phyloP scores from a whole-genome alignment of 129 eudicot genomes.

The Helianthus tuberosus region DNA sequence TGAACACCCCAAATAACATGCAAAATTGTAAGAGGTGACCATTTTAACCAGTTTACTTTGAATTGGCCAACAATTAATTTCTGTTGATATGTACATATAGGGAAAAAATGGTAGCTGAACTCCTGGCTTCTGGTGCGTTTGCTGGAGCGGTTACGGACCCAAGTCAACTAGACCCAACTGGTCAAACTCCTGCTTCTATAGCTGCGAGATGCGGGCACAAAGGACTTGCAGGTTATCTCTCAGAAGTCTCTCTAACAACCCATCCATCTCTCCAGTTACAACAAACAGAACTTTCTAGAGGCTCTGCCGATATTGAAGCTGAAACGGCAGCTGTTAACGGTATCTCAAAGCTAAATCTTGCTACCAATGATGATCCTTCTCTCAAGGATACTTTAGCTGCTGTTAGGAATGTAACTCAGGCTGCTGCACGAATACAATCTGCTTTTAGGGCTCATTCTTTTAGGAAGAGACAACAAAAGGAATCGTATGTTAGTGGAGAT shows the following conservation, averaged over 20 bases:
- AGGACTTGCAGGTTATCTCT: conserved; percentile 96
- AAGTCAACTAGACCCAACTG: conserved; percentile 66
- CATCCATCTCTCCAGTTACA: conserved; percentile 77
- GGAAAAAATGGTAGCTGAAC: conserved; percentile 95
- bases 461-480: conserved; percentile 70
- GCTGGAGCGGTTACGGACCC: conserved; percentile 98
- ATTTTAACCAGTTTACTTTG: not conserved
- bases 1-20: not conserved
- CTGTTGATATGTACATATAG: conserved; percentile 37
- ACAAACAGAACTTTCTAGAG: conserved; percentile 69
- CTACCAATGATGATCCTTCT: conserved; percentile 60
- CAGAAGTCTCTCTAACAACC: conserved; percentile 80
- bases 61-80: not conserved
- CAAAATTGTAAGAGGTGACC: too few species aligned
- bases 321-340: conserved; percentile 49
- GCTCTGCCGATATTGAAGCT: conserved; percentile 63
- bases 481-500: conserved; percentile 44
- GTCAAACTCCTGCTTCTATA: conserved; percentile 87
- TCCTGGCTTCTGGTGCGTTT: conserved; percentile 86
- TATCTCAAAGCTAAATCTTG: conserved; percentile 42
- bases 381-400: conserved; percentile 76
- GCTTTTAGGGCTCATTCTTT: conserved; percentile 98
- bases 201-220: conserved; percentile 74
- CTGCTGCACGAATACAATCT: conserved; percentile 97
- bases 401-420: conserved; percentile 82